Conservation (phyloP, 345 rosid genomes). For the Rhizophora mangle region DNA sequence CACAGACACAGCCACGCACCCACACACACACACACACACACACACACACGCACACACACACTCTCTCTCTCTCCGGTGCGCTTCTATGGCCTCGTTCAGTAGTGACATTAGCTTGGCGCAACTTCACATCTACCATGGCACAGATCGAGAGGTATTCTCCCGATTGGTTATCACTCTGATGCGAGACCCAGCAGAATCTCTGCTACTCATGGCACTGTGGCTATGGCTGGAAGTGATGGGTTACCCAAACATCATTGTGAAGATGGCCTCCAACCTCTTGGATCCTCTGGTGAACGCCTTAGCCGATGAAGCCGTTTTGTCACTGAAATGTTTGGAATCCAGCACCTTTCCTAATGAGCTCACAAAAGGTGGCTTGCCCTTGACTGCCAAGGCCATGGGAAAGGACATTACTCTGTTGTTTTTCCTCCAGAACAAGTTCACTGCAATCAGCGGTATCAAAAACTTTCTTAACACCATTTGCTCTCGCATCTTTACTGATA, state of each 20-base stretch:
- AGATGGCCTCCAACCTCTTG: slow-evolving; percentile 17
- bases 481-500: slow-evolving; percentile 37
- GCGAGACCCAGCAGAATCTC: slow-evolving; percentile 36
- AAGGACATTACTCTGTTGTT: slow-evolving; percentile 18
- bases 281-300: slow-evolving; percentile 26
- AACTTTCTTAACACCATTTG: slow-evolving; percentile 36
- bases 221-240: slow-evolving; percentile 47
- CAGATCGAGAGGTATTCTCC: slow-evolving; percentile 40
- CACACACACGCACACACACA: too few relatives aligned
- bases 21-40: too few relatives aligned
- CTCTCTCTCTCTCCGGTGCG: background rate
- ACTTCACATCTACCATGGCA: slow-evolving; percentile 36
- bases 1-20: too few relatives aligned
- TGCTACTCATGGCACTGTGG: slow-evolving; percentile 42
- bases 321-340: slow-evolving; percentile 26
- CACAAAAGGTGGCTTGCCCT: slow-evolving; percentile 15
- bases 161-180: slow-evolving; percentile 27
- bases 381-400: slow-evolving; percentile 28
- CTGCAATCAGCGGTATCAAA: slow-evolving; percentile 41
- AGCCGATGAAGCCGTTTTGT: slow-evolving; percentile 31
- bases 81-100: slow-evolving; percentile 26
- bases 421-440: slow-evolving; percentile 31
- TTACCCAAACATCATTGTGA: slow-evolving; percentile 29
- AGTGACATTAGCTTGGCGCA: slow-evolving; percentile 17
- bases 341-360: background rate